These are phyloP conservation scores for Pseudogymnoascus sp. DNA, from an alignment of 2,329 filamentous ascomycete genomes.

Conservation along the genomic window DNA sequence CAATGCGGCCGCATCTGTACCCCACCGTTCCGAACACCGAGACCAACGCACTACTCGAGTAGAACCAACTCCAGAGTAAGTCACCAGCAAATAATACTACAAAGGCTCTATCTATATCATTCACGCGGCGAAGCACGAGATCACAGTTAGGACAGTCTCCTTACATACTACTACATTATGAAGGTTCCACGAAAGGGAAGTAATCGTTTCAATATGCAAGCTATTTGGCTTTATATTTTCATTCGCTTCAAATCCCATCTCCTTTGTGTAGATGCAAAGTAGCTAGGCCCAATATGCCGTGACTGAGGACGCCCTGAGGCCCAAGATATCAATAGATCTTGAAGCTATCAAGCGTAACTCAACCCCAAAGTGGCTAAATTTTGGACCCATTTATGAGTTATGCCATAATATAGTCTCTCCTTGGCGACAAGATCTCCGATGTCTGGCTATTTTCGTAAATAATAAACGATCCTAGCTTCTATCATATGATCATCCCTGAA, in stretches of 20 bases:
- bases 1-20: conserved; percentile 1
- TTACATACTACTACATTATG: neutral
- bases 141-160: neutral
- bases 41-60: neutral
- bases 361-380: neutral
- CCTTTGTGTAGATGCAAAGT: neutral
- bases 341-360: neutral
- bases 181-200: neutral
- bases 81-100: neutral
- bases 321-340: neutral
- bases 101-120: neutral
- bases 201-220: neutral
- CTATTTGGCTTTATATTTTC: neutral
- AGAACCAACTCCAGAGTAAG: neutral
- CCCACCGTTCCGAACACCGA: neutral
- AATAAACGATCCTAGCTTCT: neutral
- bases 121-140: neutral
- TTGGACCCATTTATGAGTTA: neutral
- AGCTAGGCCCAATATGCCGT: neutral
- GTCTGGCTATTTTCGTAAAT: neutral
- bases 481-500: conserved; percentile 36
- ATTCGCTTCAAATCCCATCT: neutral
- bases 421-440: neutral
- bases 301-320: neutral
- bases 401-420: neutral